Base-by-base conservation (phyloP, 2,329 filamentous ascomycete genomes). In the Verticillium nonalfalfae region DNA sequence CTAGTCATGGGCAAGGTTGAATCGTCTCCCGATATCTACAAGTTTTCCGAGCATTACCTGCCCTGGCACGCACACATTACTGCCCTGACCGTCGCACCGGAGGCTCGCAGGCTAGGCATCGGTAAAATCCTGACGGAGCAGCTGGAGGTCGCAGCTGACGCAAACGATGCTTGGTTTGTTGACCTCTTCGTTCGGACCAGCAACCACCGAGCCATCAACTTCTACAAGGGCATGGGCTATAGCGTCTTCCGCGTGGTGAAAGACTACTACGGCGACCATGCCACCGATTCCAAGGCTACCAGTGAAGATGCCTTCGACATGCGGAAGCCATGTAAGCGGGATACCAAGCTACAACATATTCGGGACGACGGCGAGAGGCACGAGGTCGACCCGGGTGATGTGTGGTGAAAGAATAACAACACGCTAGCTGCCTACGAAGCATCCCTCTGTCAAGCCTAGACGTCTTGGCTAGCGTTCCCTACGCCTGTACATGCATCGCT, bases 41-140 rank as follows among this genome's bases (percentile, higher is more conserved):
- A 86, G 63, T 87, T 87, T 70, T 95, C 91, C 58, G 83, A 89
- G 70, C 93, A 97, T 78, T 96, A 96, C 78, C 89, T 97, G n/a
- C 94, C 94, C n/a, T 98, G 93, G 91, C 95, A 99, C 78, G 94
- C 93, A 21, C 95, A 99, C 76, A 96, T 99, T 72, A 99, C 95
- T 4, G 95, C 94, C 39, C 82, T 99, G 59, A 98, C 95, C 0
- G 91, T 99, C 21, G 89, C 94, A 0, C 95, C 95, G 0, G 86
- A 89, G 61, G 92, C 92, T 58, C 88, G 95, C 34, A 86, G 95
- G 54, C 83, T 95, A 15, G 94, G 95, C 15, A 90, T 97, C 68
- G 95, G 94, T 58, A 91, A 90, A 63, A 88, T 90, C 56, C 82
- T 99, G 40, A 93, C 90, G 0, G 84, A 90, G 69, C 87, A 91